Percentiles rank a stretch among this genome's conserved stretches.
These are phyloP conservation scores for Hemileccinum impolitum DNA, from an alignment of 768 basidiomycete genomes.

Conservation along the genomic window DNA sequence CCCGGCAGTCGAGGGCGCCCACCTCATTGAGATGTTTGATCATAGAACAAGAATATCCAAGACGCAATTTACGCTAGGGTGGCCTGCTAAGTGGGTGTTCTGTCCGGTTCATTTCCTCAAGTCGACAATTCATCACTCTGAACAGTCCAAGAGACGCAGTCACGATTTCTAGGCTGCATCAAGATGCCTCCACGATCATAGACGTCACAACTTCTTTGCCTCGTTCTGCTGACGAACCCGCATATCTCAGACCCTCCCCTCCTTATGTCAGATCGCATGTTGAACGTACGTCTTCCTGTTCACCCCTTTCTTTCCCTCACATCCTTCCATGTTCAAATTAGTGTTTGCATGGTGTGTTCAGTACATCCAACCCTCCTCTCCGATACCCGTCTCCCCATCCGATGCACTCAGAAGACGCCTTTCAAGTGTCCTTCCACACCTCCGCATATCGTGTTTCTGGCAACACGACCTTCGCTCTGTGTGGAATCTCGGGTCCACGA, in stretches of 20 bases:
- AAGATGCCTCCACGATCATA: constrained; percentile 78
- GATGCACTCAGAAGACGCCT: constrained; percentile 33
- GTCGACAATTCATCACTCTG: constrained; percentile 7
- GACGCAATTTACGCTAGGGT: constrained; percentile 90
- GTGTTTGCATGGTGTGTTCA: constrained; percentile 97
- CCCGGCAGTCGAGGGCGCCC: constrained; percentile 83
- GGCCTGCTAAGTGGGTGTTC: constrained; percentile 92
- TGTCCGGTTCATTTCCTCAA: not conserved
- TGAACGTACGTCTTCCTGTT: constrained; percentile 45
- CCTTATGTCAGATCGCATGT: constrained; percentile 91
- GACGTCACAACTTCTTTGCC: constrained; percentile 94
- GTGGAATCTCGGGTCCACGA: constrained; percentile 73
- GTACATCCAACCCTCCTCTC: constrained; percentile 41
- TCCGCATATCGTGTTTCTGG: constrained; percentile 91
- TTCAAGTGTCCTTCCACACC: constrained; percentile 33
- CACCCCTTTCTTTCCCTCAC: constrained; percentile 7
- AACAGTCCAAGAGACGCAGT: constrained; percentile 88
- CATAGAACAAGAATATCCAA: constrained; percentile 80
- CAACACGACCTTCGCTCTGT: constrained; percentile 88
- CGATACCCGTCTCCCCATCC: constrained; percentile 33
- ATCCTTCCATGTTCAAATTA: constrained; percentile 24
- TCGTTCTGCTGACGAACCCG: constrained; percentile 85
- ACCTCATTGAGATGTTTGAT: constrained; percentile 83
- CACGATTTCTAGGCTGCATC: constrained; percentile 84
- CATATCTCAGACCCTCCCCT: constrained; percentile 86